A percentile compares a stretch with the other conserved stretches of the same genome.
These are phyloP conservation scores for Maudiozyma serrabonitensis DNA, from an alignment of 805 yeast species.

Conservation along the genomic window DNA sequence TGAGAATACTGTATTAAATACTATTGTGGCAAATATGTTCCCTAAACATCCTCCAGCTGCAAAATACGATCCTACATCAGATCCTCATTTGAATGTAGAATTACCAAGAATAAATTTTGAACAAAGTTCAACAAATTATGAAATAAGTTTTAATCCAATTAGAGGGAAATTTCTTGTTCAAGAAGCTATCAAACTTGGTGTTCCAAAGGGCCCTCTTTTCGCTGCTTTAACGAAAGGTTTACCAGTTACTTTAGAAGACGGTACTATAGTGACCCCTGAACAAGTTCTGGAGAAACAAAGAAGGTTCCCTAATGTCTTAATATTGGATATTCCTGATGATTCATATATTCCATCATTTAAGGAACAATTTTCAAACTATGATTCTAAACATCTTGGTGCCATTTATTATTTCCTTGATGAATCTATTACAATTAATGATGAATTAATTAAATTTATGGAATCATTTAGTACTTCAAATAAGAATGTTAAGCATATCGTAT, in stretches of 20 bases:
- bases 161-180: constrained; percentile 69
- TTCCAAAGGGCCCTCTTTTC: constrained; percentile 54
- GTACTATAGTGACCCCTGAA: constrained; percentile 49
- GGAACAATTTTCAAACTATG: constrained; percentile 20
- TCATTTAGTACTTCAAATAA: constrained; percentile 33
- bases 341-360: constrained; percentile 34
- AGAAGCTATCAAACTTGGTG: constrained; percentile 59
- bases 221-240: constrained; percentile 52
- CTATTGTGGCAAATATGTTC: constrained; percentile 44
- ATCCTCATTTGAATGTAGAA: constrained; percentile 29
- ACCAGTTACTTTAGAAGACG: constrained; percentile 47
- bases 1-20: constrained; percentile 9
- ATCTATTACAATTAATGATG: constrained; percentile 36
- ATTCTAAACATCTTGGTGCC: constrained; percentile 30
- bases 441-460: constrained; percentile 42
- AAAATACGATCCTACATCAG: constrained; percentile 31
- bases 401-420: constrained; percentile 76
- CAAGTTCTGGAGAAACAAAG: constrained; percentile 64
- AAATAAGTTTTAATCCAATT: constrained; percentile 53
- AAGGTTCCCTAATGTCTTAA: constrained; percentile 46
- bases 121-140: constrained; percentile 40
- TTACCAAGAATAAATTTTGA: constrained; percentile 29
- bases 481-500: constrained; percentile 49
- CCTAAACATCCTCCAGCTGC: constrained; percentile 38
- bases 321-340: constrained; percentile 62